Evolutionary conservation across 495 filamentous ascomycete genomes (phyloP), one percentile per base, ranked within the genome.

Genomic region (Xylaria palmicola): DNA sequence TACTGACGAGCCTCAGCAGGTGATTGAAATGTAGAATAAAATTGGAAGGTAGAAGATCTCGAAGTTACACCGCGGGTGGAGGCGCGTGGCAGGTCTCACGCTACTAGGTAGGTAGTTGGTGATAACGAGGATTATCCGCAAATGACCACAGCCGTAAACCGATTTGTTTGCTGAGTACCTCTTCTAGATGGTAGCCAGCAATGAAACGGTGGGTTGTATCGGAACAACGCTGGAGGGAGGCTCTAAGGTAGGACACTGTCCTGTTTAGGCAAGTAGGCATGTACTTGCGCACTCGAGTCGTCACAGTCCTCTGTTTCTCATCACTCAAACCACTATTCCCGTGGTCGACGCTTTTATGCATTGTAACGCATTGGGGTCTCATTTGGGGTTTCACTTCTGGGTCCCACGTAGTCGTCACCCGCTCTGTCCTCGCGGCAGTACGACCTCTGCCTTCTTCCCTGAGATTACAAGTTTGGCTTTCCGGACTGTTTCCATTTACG

Each of bases 321-420:
- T 44, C 5, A 4, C 41, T 48, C 15, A 19, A n/a, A 22, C 4
- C 30, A 24, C 24, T 57, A 48, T 37, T 47, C 4, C 24, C 15
- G n/a, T 3, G 13, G n/a, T 22, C 29, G 22, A 9, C n/a, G 9
- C 37, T 20, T 34, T 45, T 57, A 34, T 57, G 55, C 54, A 39
- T 48, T 58, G 34, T 29, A 47, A 58, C 43, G 40, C 26, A 24
- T 24, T 39, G n/a, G 27, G 39, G 9, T 20, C 19, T 22, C 20
- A 4, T 29, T 24, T 39, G n/a, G 27, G 39, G 9, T 20, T 19
- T 22, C 20, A 4, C 24, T 22, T 54, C 19, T 41, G 34, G 51
- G 13, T 44, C 39, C n/a, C 37, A 56, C 53, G 27, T 43, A 29
- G 39, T 32, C 26, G 19, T 56, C 53, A 56, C 53, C 24, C 53